phyloP scores from a whole-genome alignment of 768 basidiomycete species.

The Saitozyma sp. region DNA sequence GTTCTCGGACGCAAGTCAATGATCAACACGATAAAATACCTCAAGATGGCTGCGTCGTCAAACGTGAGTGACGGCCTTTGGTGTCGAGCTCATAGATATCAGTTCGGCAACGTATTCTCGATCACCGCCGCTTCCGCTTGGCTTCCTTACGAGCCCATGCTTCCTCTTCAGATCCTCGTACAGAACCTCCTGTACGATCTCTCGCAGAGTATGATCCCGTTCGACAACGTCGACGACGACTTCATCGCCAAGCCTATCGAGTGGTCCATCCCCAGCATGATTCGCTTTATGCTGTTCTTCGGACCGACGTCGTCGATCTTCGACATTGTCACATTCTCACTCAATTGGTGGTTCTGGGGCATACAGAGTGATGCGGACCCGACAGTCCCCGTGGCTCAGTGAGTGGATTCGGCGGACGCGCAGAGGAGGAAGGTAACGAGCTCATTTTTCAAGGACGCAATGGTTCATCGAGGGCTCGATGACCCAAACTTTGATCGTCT shows the following conservation, averaged over 20 bases:
- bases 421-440: too few relatives aligned
- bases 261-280: not conserved
- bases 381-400: not conserved
- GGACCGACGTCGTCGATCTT: not conserved
- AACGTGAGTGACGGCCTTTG: not conserved
- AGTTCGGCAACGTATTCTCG: not conserved
- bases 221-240: not conserved
- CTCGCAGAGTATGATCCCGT: not conserved
- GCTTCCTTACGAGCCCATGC: not conserved
- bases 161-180: not conserved
- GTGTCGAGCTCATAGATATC: not conserved
- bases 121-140: not conserved
- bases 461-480: conserved; percentile 1
- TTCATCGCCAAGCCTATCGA: not conserved
- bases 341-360: not conserved
- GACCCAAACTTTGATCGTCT: not conserved
- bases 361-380: not conserved
- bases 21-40: not conserved
- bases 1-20: not conserved
- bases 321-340: not conserved
- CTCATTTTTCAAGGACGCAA: not conserved
- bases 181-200: not conserved
- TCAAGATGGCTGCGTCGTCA: not conserved
- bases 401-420: too few relatives aligned
- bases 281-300: not conserved